Conservation (phyloP, 2,329 filamentous ascomycete genomes). For the Xylaria sp. region DNA sequence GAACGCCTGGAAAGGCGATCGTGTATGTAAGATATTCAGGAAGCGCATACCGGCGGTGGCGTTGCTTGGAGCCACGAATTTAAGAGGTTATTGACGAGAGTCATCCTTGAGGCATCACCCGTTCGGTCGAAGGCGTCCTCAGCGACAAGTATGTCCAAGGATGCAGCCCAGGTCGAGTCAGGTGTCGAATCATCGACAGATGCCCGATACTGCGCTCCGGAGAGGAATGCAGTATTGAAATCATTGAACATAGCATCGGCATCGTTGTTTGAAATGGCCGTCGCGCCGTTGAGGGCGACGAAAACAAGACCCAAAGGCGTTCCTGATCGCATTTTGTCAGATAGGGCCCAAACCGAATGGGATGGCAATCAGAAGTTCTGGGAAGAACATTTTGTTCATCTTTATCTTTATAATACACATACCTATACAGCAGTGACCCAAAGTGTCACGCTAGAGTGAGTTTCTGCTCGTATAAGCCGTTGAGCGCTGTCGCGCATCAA, state of each 20-base stretch:
- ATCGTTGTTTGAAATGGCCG: background rate
- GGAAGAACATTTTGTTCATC: background rate
- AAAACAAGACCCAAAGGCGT: background rate
- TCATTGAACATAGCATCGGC: background rate
- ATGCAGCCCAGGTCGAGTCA: background rate
- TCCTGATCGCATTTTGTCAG: background rate
- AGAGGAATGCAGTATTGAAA: background rate
- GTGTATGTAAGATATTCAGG: background rate
- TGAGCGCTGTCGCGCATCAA: no score
- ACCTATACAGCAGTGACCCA: background rate
- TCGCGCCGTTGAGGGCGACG: background rate
- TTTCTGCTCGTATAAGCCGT: no score
- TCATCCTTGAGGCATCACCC: background rate
- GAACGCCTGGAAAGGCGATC: background rate
- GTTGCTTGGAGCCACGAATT: background rate
- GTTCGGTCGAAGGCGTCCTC: background rate
- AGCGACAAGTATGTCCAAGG: background rate
- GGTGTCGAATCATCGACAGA: background rate
- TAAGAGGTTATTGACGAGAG: background rate
- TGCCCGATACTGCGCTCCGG: background rate
- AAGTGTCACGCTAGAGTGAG: no score
- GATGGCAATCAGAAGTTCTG: background rate
- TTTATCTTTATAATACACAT: background rate
- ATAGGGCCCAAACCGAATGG: background rate
- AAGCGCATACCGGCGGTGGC: background rate